Conservation (phyloP, 208 protist genomes). For the Trypanosoma caninum region DNA sequence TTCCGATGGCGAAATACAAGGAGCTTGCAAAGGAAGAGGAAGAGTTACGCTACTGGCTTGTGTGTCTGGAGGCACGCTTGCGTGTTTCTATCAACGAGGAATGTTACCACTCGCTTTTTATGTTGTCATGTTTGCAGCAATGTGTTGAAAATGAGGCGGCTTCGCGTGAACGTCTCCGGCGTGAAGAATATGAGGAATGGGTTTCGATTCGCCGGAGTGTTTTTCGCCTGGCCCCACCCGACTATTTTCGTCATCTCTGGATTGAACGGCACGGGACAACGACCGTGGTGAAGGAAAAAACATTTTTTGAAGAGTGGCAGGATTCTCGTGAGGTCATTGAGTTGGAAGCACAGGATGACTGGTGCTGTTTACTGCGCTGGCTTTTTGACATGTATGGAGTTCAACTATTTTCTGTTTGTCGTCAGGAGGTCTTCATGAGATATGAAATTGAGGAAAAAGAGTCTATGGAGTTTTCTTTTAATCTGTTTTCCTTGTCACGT, state of each 20-base stretch:
- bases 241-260: conserved; percentile 57
- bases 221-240: conserved; percentile 50
- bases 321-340: conserved; percentile 28
- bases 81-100: conserved; percentile 45
- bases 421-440: conserved; percentile 43
- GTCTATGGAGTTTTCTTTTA: conserved; percentile 26
- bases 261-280: conserved; percentile 40
- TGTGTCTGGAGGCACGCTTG: conserved; percentile 49
- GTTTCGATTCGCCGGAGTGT: conserved; percentile 35
- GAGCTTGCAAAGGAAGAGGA: conserved; percentile 56
- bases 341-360: conserved; percentile 34
- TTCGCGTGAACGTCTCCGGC: conserved; percentile 39
- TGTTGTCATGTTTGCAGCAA: conserved; percentile 40
- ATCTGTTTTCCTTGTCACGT: conserved; percentile 30
- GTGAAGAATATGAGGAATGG: conserved; percentile 49
- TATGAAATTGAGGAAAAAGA: conserved; percentile 54
- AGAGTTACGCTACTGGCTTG: conserved; percentile 66
- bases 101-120: conserved; percentile 43
- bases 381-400: conserved; percentile 57
- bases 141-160: conserved; percentile 27
- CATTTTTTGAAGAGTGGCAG: conserved; percentile 34
- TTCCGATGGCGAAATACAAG: conserved; percentile 44
- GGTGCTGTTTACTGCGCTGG: conserved; percentile 42
- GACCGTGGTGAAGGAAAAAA: conserved; percentile 21
- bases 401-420: conserved; percentile 49